Base-by-base conservation (phyloP, 1,284 basidiomycete species). In the Tremellales sp. region DNA sequence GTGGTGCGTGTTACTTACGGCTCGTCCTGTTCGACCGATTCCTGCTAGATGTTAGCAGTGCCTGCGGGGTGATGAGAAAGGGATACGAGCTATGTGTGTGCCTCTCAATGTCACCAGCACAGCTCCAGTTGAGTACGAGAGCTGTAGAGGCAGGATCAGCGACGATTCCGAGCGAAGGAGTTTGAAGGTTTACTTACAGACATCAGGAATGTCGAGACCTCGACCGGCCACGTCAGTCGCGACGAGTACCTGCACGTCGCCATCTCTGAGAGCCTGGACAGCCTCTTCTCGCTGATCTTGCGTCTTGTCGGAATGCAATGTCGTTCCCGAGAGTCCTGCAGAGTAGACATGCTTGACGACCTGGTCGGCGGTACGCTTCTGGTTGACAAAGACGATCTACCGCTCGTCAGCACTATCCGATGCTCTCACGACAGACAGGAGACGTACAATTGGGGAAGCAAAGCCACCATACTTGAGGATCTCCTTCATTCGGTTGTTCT, bases 311-410 rank as follows among this genome's bases (percentile, higher is more conserved):
- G 92, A 96, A 71, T 99, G 96, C 57, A 99, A 72, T 0, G 91
- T 93, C 8, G 89, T 83, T 0, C 87, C 85, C 54, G 79, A 85
- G 70, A 89, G 83, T 37, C 89, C 89, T 33, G 84, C 86, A 48
- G 89, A 85, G 46, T 84, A 83, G 7, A 98, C 78, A 65, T 96
- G 92, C 70, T 89, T 89, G 35, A 89, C 86, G 21, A 99, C 87
- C 83, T 89, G 86, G 67, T 99, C 94, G 40, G 93, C 94, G 5
- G 89, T 93, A 79, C 94, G 94, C 80, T 97, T 98, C 75, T 97
- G 93, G 75, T 97, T 98, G 78, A 97, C 92, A 75, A 98, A 99
- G 12, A 94, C 88, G 59, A 99, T 98, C 65, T 36, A 36, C 13
- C 15, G 8, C 15, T 5, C 4, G 33, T 36, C 33, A 36, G 33